Evolutionary conservation across 2,329 filamentous ascomycete species (phyloP).

Genomic region (Aschersonia sp.): DNA sequence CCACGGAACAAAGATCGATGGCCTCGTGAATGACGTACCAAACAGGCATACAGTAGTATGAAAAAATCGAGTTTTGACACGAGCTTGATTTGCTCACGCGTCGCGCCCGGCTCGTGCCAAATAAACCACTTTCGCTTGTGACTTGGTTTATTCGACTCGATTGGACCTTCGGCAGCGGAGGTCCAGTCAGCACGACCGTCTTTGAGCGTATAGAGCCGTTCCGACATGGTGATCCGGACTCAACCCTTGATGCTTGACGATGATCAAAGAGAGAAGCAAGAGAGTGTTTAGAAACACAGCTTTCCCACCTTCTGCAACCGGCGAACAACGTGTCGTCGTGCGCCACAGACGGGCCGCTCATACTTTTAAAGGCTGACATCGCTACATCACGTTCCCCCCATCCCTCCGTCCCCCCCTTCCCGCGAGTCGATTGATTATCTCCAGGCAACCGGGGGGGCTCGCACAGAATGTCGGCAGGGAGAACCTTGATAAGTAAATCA

Average conservation of each 20-base stretch:
- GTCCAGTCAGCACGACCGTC: background rate
- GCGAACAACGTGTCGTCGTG: background rate
- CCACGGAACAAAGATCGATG: background rate
- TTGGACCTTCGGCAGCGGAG: background rate
- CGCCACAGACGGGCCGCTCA: background rate
- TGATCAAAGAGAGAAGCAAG: background rate
- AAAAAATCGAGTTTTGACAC: conserved; percentile 36
- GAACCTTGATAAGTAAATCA: background rate
- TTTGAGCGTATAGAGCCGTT: background rate
- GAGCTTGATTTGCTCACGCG: conserved; percentile 26
- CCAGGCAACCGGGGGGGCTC: too few relatives aligned
- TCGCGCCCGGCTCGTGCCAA: conserved; percentile 27
- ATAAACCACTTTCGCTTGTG: conserved; percentile 15
- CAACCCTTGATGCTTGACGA: too few relatives aligned
- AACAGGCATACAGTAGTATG: conserved; percentile 12
- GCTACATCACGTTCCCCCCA: too few relatives aligned
- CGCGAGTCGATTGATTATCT: too few relatives aligned
- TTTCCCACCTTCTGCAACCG: background rate
- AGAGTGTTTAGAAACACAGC: background rate
- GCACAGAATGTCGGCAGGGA: background rate
- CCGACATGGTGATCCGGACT: too few relatives aligned
- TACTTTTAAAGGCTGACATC: background rate
- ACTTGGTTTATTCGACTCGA: background rate
- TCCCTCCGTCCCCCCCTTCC: too few relatives aligned
- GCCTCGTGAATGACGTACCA: background rate